phyloP scores from a whole-genome alignment of 2,329 filamentous ascomycete genomes.

The Trichoderma sp. region DNA sequence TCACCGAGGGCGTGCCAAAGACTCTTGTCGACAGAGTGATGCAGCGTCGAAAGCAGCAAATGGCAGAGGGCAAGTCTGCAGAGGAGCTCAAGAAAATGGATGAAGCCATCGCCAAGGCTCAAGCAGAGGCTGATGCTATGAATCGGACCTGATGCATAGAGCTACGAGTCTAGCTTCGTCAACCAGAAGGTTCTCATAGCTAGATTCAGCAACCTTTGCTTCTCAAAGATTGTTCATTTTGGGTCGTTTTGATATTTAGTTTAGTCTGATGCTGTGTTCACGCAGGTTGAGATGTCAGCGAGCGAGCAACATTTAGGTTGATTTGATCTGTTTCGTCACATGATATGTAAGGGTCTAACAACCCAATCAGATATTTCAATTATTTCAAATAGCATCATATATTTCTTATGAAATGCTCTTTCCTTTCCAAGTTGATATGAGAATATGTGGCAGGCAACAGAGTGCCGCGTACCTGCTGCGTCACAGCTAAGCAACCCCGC shows the following conservation, averaged over 20 bases:
- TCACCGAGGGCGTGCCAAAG: slow-evolving; percentile 45
- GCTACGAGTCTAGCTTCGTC: neutral
- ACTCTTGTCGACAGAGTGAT: slow-evolving; percentile 40
- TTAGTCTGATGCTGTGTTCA: neutral
- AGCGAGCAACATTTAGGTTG: neutral
- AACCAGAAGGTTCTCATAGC: neutral
- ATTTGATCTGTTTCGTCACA: neutral
- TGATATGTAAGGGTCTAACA: neutral
- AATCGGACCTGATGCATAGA: neutral
- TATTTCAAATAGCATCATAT: neutral
- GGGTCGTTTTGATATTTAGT: neutral
- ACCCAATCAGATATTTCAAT: neutral
- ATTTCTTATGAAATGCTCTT: neutral
- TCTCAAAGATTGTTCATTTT: neutral
- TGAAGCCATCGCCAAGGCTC: slow-evolving; percentile 5
- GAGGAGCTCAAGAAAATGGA: slow-evolving; percentile 5
- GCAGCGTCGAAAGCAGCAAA: slow-evolving; percentile 23
- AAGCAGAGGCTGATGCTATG: neutral
- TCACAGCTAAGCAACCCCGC: slow-evolving; percentile 15
- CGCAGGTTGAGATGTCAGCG: neutral
- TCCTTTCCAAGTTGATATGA: neutral
- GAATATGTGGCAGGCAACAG: neutral
- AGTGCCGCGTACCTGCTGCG: slow-evolving; percentile 9
- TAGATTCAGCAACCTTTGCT: neutral
- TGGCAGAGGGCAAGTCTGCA: neutral